Percentiles rank a stretch among this genome's conserved stretches.
These are phyloP conservation scores for Scheffersomyces ergatensis DNA, from an alignment of 805 yeast species.

Conservation along the genomic window DNA sequence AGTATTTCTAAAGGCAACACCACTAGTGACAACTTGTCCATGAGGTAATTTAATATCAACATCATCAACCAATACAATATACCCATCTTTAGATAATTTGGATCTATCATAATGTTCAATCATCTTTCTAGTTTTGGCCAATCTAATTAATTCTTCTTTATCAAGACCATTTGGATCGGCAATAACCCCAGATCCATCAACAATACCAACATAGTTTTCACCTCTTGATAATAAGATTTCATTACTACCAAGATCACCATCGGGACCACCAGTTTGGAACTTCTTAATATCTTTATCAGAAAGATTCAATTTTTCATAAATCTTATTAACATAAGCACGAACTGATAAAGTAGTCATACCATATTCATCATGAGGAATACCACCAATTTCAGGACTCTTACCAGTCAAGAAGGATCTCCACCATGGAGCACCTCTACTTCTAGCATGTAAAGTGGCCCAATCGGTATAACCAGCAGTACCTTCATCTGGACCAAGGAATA, in stretches of 20 bases:
- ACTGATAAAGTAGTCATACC: conserved; percentile 98
- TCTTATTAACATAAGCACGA: conserved; percentile 83
- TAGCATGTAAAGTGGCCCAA: conserved; percentile 97
- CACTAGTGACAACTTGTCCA: conserved; percentile 74
- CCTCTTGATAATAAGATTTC: conserved; percentile 83
- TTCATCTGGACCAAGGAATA: conserved; percentile 99
- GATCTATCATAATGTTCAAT: conserved; percentile 65
- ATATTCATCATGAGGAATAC: conserved; percentile 96
- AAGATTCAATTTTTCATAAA: conserved; percentile 74
- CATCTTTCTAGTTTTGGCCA: conserved; percentile 78
- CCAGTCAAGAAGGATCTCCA: conserved; percentile 99
- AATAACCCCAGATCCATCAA: conserved; percentile 94
- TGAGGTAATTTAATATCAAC: conserved; percentile 73
- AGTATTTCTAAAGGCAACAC: conserved; percentile 84
- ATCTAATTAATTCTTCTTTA: conserved; percentile 69
- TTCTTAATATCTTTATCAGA: conserved; percentile 61
- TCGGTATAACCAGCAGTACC: conserved; percentile 94
- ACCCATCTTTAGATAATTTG: conserved; percentile 73
- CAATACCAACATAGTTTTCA: conserved; percentile 83
- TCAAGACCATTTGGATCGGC: conserved; percentile 90
- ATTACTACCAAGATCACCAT: conserved; percentile 96
- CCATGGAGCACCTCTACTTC: conserved; percentile 89
- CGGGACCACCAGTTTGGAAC: conserved; percentile 98
- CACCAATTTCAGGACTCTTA: conserved; percentile 87
- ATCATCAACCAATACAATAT: conserved; percentile 82